Base-by-base conservation (phyloP, 345 rosid species). In the Eucalyptus brandiana region DNA sequence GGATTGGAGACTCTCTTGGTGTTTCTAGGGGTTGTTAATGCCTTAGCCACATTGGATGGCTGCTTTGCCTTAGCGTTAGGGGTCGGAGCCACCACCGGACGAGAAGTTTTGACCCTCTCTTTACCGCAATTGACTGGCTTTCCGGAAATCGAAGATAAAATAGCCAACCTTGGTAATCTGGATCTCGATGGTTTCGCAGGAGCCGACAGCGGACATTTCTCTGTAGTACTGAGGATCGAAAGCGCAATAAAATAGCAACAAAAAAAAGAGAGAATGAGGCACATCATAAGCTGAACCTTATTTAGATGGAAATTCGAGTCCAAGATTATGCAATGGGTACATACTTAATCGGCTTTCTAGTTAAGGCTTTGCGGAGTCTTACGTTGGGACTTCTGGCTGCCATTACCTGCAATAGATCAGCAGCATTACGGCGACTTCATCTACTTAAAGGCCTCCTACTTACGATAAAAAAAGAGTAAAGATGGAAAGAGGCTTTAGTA, bases 351-450 rank as follows among this genome's bases (percentile, higher is more conserved):
- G 95, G 94, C 44, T 91, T 94, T 91, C 92, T 91, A 69, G 90
- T 93, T 49, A 98, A 90, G 14, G 96, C 95, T 92, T 90, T 96
- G 40, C 95, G 91, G 87, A 96, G 95, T 81, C 96, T 92, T 58
- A 97, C 91, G 87, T 91, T 97, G 87, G 99, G 99, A 92, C 99
- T 98, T 88, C 99, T 95, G 14, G 99, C 99, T 87, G 99, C 99
- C 99, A 98, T 96, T 17, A 97, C 98, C 99, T 97, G 90, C 89
- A 62, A 37, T 58, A 44, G 88, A 89, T 88, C 90, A 91, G 40
- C 11, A 90, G 49, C 58, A 86, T 87, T 88, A 15, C n/a, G 28
- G 83, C 16, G 83, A 87, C 18, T 58, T 88, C 72, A 44, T 28
- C 50, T 1, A 8, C 65, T 9, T 44, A 88, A 1, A 50, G 12